Conservation (phyloP, 2,329 filamentous ascomycete genomes). For the Incumbomyces lentus region DNA sequence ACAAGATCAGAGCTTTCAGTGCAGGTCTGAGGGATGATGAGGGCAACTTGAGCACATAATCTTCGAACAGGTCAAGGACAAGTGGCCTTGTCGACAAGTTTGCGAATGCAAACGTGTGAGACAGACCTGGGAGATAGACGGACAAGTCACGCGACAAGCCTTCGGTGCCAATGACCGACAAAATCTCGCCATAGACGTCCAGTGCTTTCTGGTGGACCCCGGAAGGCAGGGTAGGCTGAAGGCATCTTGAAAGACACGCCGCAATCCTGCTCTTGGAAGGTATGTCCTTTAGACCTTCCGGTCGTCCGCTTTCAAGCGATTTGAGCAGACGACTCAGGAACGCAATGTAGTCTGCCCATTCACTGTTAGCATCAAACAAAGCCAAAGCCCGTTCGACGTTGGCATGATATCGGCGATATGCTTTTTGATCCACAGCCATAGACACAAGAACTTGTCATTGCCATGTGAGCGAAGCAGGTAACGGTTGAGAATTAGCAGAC, state of each 20-base stretch:
- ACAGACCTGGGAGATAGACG: constrained; percentile 80
- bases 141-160: constrained; percentile 71
- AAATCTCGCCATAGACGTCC: constrained; percentile 86
- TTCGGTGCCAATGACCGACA: constrained; percentile 64
- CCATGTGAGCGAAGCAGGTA: neutral
- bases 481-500: neutral
- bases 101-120: constrained; percentile 83
- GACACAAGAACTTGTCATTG: neutral
- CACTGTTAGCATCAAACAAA: constrained; percentile 86
- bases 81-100: constrained; percentile 80
- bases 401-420: constrained; percentile 77
- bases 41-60: constrained; percentile 63
- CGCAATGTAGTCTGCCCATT: constrained; percentile 99
- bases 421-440: constrained; percentile 46
- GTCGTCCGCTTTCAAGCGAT: constrained; percentile 74
- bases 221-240: constrained; percentile 85
- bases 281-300: constrained; percentile 58
- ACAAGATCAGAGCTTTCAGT: constrained; percentile 78
- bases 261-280: constrained; percentile 76
- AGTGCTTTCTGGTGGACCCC: constrained; percentile 96
- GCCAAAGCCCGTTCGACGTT: constrained; percentile 78
- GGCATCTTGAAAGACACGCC: constrained; percentile 85
- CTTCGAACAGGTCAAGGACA: constrained; percentile 75
- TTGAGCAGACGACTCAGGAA: constrained; percentile 86
- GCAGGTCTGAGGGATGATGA: constrained; percentile 67